Evolutionary conservation across 768 basidiomycete species (phyloP), one percentile per base, ranked within the genome.

Genomic region (Suillus subaureus): DNA sequence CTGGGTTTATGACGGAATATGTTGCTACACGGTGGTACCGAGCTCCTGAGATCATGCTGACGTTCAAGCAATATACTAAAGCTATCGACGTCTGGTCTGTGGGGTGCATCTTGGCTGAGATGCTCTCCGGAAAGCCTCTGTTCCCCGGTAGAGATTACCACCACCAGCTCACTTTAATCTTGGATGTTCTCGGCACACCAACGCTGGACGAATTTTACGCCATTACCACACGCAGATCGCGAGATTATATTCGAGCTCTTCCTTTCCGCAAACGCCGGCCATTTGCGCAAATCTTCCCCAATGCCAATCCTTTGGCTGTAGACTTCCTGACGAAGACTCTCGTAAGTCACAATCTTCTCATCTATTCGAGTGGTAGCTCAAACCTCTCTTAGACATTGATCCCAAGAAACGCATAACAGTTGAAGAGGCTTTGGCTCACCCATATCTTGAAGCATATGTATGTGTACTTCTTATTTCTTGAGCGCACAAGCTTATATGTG

Each of bases 11-110:
- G 94, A 97, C 94, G 2, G 93, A 95, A 88, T 97, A 96, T 73
- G 97, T 99, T 58, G 97, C 97, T 2, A 99, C 97, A 31, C 84
- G 97, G 70, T 99, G 97, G 97, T 99, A 99, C 74, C 89, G 97
- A 43, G 97, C 97, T 0, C 97, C 97, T 0, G 97, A 99, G 77
- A 96, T 99, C 80, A 99, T 99, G 97, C 84, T 99, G 61, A 97
- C 96, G 12, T 99, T 98, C 84, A 97, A 97, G 76, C 92, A 97
- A 76, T 99, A 99, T 80, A 97, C 96, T 61, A 96, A 96, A 81
- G 92, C 92, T n/a, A 93, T 94, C 68, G 92, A 94, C 70, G 85
- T 94, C 23, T 94, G 92, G 92, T 92, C 91, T 12, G 90, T 93
- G 39, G 92, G 92, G 28, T 94, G 92, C 71, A 92, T 94, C 72